phyloP scores from a whole-genome alignment of 2,329 filamentous ascomycete species.

The Penicillium brasilianum region DNA sequence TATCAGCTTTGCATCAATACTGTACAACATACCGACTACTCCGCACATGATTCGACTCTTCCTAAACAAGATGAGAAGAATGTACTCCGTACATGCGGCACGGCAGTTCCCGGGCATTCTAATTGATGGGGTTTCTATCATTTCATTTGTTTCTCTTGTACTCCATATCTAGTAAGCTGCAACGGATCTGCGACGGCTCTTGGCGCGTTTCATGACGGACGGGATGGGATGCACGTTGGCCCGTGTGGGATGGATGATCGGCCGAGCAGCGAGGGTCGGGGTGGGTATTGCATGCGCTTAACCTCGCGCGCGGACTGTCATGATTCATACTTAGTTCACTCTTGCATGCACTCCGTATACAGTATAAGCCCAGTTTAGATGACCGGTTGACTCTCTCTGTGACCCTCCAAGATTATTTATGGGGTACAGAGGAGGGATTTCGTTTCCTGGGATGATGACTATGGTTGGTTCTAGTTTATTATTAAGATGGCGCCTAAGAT shows the following conservation, averaged over 20 bases:
- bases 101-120: not conserved
- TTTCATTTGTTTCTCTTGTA: not conserved
- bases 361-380: not conserved
- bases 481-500: not conserved
- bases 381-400: not conserved
- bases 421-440: not conserved
- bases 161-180: constrained; percentile 11
- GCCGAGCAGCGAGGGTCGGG: not conserved
- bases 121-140: not conserved
- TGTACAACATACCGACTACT: not conserved
- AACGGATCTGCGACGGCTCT: constrained; percentile 28
- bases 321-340: not conserved
- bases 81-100: not conserved
- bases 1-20: not conserved
- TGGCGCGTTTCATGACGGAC: constrained; percentile 30
- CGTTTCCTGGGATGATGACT: not conserved
- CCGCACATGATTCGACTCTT: not conserved
- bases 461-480: not conserved
- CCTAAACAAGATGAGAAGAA: not conserved
- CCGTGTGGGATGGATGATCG: constrained; percentile 28
- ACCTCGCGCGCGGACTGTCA: not conserved
- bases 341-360: not conserved
- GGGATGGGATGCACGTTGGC: constrained; percentile 28
- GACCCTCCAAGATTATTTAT: not conserved
- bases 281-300: not conserved